Base-by-base conservation (phyloP, 129 eudicot species). In the Scalesia atractyloides region DNA sequence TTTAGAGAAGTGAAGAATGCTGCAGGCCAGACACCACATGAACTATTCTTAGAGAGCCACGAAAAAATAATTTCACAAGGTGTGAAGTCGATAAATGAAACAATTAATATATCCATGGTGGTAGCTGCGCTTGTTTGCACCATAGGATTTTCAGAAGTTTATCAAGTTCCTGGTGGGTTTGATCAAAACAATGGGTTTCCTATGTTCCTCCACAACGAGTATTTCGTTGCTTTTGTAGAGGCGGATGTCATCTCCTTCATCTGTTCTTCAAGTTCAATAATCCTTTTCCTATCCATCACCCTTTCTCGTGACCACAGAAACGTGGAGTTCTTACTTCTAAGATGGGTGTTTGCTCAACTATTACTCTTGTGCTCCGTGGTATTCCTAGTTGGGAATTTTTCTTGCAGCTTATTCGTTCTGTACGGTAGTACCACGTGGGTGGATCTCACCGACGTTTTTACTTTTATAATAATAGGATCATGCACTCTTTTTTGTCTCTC, bases 141-240 rank as follows among this genome's bases (percentile, higher is more conserved):
- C 7, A 44, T 80, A 20, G 84, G 53, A 22, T 80, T 74, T 68
- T 16, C 72, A 53, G 76, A 48, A 1, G 84, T 64, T 10, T 73
- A 37, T 37, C 43, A 71, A 37, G 39, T 74, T 39, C 84, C 80
- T 5, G 84, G 81, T 18, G 84, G 84, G 7, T 74, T 50, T 9
- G 59, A 80, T 57, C 72, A 71, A 67, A 30, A 64, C 41, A 62
- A 1, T 58, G 84, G 81, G 3, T 26, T 53, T 49, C 84, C 84
- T 22, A 47, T 41, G 16, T 71, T 80, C 8, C 57, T 41, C 30
- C 33, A 10, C 22, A n/a, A 68, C 22, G 24, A 9, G 34, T 2
- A 26, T 20, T 75, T 80, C 77, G 59, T 68, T 14, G 68, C 24
- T 0, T 80, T 80, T 26, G 33, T 72, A 54, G 24, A 61, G 19